Evolutionary conservation across 2,329 filamentous ascomycete genomes (phyloP).

Genomic region (Microascus cirrosus): DNA sequence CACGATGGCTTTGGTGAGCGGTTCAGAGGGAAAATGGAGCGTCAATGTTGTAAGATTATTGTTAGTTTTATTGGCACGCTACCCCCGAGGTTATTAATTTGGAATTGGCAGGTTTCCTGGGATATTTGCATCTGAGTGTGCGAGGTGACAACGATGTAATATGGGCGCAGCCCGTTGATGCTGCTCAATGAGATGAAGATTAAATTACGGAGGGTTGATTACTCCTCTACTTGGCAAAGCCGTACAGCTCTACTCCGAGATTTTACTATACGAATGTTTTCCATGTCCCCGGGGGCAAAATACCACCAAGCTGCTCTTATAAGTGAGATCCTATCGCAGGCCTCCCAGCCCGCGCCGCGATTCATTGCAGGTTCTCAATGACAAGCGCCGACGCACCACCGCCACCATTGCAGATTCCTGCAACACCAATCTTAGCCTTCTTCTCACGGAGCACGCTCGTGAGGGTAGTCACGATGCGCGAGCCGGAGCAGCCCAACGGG

Average conservation of each 20-base stretch:
- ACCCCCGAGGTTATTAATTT: background rate
- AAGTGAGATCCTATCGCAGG: conserved; percentile 5
- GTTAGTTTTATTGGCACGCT: background rate
- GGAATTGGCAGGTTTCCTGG: background rate
- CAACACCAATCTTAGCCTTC: conserved; percentile 86
- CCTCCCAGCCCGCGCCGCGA: background rate
- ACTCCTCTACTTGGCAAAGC: background rate
- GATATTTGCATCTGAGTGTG: background rate
- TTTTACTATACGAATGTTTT: background rate
- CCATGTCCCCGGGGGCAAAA: background rate
- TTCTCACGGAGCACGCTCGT: conserved; percentile 82
- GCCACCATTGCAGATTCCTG: conserved; percentile 95
- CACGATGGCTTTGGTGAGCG: background rate
- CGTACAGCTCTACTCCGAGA: background rate
- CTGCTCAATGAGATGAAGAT: background rate
- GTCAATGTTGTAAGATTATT: background rate
- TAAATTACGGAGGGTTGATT: background rate
- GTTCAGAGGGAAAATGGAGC: background rate
- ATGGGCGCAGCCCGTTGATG: background rate
- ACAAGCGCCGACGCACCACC: conserved; percentile 91
- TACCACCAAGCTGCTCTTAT: background rate
- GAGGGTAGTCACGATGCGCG: conserved; percentile 84
- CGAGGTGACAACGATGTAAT: background rate
- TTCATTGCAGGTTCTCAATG: conserved; percentile 61
- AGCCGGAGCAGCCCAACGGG: conserved; percentile 86